phyloP scores from a whole-genome alignment of 768 basidiomycete species.

The Suillus decipiens region DNA sequence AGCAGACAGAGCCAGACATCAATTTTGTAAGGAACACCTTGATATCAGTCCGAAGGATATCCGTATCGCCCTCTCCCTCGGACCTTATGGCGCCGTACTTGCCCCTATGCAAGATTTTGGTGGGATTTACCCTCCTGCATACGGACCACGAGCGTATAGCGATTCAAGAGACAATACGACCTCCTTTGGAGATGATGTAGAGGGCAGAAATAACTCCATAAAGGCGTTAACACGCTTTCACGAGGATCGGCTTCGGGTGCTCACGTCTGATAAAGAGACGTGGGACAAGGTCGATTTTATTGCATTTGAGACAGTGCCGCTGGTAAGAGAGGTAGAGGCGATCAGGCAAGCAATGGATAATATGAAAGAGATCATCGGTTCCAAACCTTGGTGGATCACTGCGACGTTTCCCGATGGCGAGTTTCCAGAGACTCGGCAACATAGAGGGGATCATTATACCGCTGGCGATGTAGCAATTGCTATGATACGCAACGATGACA shows the following conservation, averaged over 20 bases:
- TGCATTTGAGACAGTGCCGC: conserved; percentile 80
- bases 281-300: conserved; percentile 64
- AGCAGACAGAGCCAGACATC: conserved; percentile 47
- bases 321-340: conserved; percentile 62
- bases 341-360: conserved; percentile 51
- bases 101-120: conserved; percentile 69
- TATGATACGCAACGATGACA: conserved; percentile 32
- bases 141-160: conserved; percentile 54
- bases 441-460: conserved; percentile 25
- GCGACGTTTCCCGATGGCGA: conserved; percentile 58
- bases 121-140: conserved; percentile 76
- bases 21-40: conserved; percentile 32
- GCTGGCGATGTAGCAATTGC: conserved; percentile 46
- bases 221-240: conserved; percentile 64
- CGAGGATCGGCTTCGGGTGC: conserved; percentile 56
- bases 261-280: conserved; percentile 44
- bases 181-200: conserved; percentile 39
- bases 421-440: conserved; percentile 42
- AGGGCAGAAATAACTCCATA: conserved; percentile 41
- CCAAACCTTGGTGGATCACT: conserved; percentile 77
- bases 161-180: conserved; percentile 40
- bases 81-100: conserved; percentile 72
- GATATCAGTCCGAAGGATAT: conserved; percentile 26
- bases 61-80: conserved; percentile 68
- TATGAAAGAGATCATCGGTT: not conserved